Base-by-base conservation (phyloP, 116 monocot species). In the Dioscorea cayenensis region DNA sequence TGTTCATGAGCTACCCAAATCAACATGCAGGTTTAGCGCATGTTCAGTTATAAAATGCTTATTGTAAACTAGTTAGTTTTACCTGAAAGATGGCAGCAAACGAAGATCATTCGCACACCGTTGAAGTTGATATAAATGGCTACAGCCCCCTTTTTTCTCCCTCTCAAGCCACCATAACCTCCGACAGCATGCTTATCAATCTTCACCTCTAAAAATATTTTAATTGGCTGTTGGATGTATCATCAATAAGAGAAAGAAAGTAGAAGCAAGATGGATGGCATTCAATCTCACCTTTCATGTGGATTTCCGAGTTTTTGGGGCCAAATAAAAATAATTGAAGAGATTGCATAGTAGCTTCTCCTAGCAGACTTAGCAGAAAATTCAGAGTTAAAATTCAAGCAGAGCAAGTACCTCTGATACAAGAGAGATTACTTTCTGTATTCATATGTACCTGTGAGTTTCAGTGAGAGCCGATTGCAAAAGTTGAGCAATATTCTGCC, bases 321-420 rank as follows among this genome's bases (percentile, higher is more conserved):
- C 85, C 85, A 65, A 85, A 85, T 35, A 85, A 5, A 74, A 70
- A 81, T 5, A 85, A 59, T 19, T 81, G 85, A 19, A 85, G 80
- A 28, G 85, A 85, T 66, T 81, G 67, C 85, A 85, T 81, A 27
- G 64, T 75, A 2, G 75, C 68, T 69, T 75, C 72, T 35, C 66
- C 81, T 20, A 81, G 36, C 6, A 85, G 68, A 28, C 85, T 85
- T 85, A 22, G 23, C 48, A 68, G 23, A 68, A 68, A 14, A 64
- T 64, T 64, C 13, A 29, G 23, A 14, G 29, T 25, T 28, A 64
- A 64, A 64, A 64, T 25, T 28, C 16, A 64, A 64, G 64, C 4
- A 64, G 23, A 22, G 43, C 7, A 43, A 43, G 43, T 10, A 9
- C 43, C 43, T 43, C 64, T 64, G 64, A 4, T 64, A 28, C 55